Base-by-base conservation (phyloP, 768 basidiomycete species). In the Russula dissimulans region DNA sequence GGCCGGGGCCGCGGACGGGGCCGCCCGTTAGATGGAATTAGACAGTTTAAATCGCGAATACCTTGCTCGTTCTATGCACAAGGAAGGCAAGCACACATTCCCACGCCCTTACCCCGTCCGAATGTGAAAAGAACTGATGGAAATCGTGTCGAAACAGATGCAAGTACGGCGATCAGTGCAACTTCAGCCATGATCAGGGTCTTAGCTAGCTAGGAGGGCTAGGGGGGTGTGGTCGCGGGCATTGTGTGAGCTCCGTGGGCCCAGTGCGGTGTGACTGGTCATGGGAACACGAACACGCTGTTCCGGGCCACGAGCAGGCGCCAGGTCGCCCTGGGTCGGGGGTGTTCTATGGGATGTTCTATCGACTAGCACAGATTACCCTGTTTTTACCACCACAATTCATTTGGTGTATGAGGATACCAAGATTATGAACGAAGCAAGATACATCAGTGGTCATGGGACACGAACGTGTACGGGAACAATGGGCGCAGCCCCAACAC, bases 31-130 rank as follows among this genome's bases (percentile, higher is more conserved):
- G 80, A 79, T 61, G 83, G 81, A 65, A 82, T 78, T 86, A 87
- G 80, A 85, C 80, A 80, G 74, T 87, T 77, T 82, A 89, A 59
- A 67, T 66, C 84, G 84, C 83, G 85, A 84, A 84, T 82, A 84
- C 85, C 86, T 76, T 91, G 89, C 87, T 86, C 79, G 81, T 91
- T 91, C 79, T 91, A 84, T 82, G 82, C 82, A 77, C 81, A 84
- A 82, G 89, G 89, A 89, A 91, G 89, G 89, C 87, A 84, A 91
- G 89, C 86, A 82, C 79, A 72, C 70, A 78, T 78, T 73, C 72
- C 71, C 46, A 54, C 75, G 78, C 72, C 76, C 63, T 26, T 18
- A 18, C 26, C 8, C 8, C 43, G 26, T 32, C 56, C 32, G 43
- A 56, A 44, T 18, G 22, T 26, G 49, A 56, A 52, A 56, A 32